Percentiles rank a stretch among this genome's conserved stretches.
Conservation (phyloP, 1,139 yeast genomes). For the Nakaseomyces delphensis region DNA sequence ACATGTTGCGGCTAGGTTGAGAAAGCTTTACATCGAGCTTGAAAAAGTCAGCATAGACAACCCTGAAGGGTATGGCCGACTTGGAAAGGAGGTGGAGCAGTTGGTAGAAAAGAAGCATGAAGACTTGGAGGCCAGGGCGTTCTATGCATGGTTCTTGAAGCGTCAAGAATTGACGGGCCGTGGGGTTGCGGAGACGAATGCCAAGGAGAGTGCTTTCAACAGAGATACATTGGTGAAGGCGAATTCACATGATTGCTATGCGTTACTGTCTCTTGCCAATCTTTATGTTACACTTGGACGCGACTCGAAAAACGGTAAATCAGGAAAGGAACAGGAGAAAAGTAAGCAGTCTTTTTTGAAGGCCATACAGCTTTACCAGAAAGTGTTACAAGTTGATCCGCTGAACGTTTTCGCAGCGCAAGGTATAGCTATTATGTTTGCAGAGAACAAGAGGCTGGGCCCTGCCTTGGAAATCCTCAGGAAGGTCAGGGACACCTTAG, state of each 20-base stretch:
- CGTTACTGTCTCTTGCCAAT: conserved; percentile 83
- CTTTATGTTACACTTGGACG: conserved; percentile 77
- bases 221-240: conserved; percentile 74
- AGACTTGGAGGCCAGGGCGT: conserved; percentile 76
- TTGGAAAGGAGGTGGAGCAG: conserved; percentile 40
- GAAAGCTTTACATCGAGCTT: conserved; percentile 46
- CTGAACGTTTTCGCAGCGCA: conserved; percentile 93
- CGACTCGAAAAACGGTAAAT: conserved; percentile 47
- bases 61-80: conserved; percentile 33
- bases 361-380: conserved; percentile 84
- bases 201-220: conserved; percentile 71
- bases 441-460: conserved; percentile 70
- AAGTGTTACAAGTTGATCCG: conserved; percentile 77
- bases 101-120: conserved; percentile 49
- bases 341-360: conserved; percentile 71
- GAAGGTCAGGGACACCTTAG: conserved; percentile 81
- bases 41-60: conserved; percentile 21
- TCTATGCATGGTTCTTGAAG: conserved; percentile 78
- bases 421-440: conserved; percentile 89
- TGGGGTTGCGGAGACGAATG: conserved; percentile 33
- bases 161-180: conserved; percentile 35
- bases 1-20: conserved; percentile 68
- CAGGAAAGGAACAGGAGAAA: conserved; percentile 45
- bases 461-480: conserved; percentile 80
- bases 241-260: conserved; percentile 84